Base-by-base conservation (phyloP, 305 asterid genomes). In the Fraxinus platypoda region DNA sequence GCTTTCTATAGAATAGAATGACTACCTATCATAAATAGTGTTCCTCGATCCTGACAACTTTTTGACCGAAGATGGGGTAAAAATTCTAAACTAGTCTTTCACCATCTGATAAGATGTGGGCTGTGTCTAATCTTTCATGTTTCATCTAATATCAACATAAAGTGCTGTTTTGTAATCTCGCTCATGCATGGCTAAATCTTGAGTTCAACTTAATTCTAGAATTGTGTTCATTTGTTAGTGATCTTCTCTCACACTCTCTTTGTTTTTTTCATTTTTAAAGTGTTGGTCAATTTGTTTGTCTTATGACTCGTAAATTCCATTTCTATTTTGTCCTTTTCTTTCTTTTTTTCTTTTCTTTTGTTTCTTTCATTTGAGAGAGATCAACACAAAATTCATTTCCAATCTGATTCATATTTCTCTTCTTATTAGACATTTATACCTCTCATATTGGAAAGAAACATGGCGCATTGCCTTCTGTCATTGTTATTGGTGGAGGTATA, bases 401-500 rank as follows among this genome's bases (percentile, higher is more conserved):
- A 64, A 35, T 31, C 31, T 82, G 25, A 87, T 81, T 66, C 81
- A 43, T 74, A 78, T 41, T 37, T 34, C 0, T 84, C 41, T 85
- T 78, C 43, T 85, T 79, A 59, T 49, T 46, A 95, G 99, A 92
- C 34, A 54, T 86, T 68, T 84, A 88, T 82, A 81, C 87, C 4
- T 84, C 97, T 66, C 88, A 84, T 79, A 37, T 90, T 78, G 93
- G 88, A 83, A 90, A 92, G 83, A 85, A 87, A 59, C 92, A 85
- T 25, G 84, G 84, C 86, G 83, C 93, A 77, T 74, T 80, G 12
- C 98, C 98, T 28, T 87, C 94, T 11, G 95, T 96, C 77, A 89
- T 96, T 78, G 94, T 96, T 85, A 84, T 96, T 88, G 99, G 99
- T 82, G 98, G 95, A 82, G 99, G 99, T 75, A 93, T 96, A 81